A percentile compares a stretch with the other conserved stretches of the same genome.
phyloP scores from a whole-genome alignment of 2,329 filamentous ascomycete genomes.

The Pseudogymnoascus sp. region DNA sequence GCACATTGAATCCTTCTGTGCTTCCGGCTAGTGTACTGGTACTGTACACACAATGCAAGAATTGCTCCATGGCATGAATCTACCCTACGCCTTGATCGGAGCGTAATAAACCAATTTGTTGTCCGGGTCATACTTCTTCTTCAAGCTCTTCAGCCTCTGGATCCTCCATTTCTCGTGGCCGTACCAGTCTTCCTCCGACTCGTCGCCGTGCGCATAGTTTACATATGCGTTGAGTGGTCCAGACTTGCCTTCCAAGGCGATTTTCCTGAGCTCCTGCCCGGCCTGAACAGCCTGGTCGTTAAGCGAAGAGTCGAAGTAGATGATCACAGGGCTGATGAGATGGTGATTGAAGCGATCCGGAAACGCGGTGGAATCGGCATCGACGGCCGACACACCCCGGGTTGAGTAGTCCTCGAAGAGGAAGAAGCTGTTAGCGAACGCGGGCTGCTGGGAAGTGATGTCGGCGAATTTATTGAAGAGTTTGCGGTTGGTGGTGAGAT shows the following conservation, averaged over 20 bases:
- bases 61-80: neutral
- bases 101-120: slow-evolving; percentile 4
- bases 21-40: neutral
- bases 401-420: slow-evolving; percentile 48
- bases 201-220: slow-evolving; percentile 19
- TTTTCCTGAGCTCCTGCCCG: neutral
- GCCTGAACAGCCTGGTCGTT: neutral
- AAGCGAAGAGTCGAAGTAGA: neutral
- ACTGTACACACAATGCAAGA: neutral
- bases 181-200: slow-evolving; percentile 15
- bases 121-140: slow-evolving; percentile 9
- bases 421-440: slow-evolving; percentile 22
- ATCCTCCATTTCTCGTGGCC: slow-evolving; percentile 15
- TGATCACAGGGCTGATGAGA: neutral
- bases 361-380: slow-evolving; percentile 34
- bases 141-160: slow-evolving; percentile 8
- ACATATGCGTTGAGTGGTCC: slow-evolving; percentile 15
- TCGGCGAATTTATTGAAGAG: slow-evolving; percentile 22
- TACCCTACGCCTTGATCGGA: slow-evolving; percentile 4
- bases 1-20: neutral
- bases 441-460: neutral
- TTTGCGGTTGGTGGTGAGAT: neutral
- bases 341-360: slow-evolving; percentile 36
- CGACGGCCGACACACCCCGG: slow-evolving; percentile 35
- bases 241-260: neutral